Conservation (phyloP, 768 basidiomycete genomes). For the Mycena pura region DNA sequence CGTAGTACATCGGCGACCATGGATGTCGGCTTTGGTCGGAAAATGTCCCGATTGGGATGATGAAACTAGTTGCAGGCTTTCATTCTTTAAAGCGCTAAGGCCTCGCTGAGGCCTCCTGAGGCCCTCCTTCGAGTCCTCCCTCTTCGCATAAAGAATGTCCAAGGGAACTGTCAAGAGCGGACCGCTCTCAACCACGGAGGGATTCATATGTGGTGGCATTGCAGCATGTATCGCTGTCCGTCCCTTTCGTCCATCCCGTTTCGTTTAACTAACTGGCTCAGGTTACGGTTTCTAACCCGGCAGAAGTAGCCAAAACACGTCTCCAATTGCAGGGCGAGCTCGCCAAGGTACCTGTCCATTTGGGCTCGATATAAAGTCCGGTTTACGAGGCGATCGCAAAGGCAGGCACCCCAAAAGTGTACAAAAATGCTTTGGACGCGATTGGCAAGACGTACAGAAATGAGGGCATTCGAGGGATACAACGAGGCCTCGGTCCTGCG, state of each 20-base stretch:
- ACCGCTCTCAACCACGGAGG: constrained; percentile 71
- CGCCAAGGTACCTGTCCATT: too few species aligned
- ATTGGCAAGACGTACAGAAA: constrained; percentile 86
- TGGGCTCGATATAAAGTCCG: too few species aligned
- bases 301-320: constrained; percentile 92
- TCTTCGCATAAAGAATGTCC: constrained; percentile 14
- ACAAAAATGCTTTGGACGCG: constrained; percentile 88
- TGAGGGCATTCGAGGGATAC: constrained; percentile 91
- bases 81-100: too few species aligned
- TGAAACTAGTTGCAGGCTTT: too few species aligned
- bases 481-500: constrained; percentile 90
- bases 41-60: not conserved
- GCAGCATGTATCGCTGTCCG: constrained; percentile 91
- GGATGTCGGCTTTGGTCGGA: not conserved
- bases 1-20: constrained; percentile 4
- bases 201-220: constrained; percentile 88
- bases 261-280: constrained; percentile 36
- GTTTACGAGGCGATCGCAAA: too few species aligned
- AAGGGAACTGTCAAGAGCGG: constrained; percentile 26
- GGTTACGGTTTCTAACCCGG: constrained; percentile 84
- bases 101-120: too few species aligned
- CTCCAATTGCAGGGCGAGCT: constrained; percentile 97
- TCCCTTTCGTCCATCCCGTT: constrained; percentile 17
- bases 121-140: too few species aligned
- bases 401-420: constrained; percentile 73